A percentile compares a stretch with the other conserved stretches of the same genome.
phyloP scores from a whole-genome alignment of 208 protist genomes.

The Trypanosoma avium region DNA sequence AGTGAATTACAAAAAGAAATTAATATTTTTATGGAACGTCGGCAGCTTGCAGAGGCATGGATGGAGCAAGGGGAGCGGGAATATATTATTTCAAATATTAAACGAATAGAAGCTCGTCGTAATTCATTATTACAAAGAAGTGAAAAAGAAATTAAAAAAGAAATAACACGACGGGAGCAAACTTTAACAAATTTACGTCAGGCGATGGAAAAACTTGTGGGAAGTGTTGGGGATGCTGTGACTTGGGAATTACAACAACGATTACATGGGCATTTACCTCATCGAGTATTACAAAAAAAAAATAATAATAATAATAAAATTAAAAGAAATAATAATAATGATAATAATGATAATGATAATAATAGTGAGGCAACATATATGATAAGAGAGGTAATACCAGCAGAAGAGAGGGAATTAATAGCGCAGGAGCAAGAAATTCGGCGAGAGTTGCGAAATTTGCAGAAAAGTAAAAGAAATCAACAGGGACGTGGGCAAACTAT shows the following conservation, averaged over 20 bases:
- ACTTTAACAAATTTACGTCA: conserved; percentile 25
- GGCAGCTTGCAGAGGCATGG: conserved; percentile 37
- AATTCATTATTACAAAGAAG: conserved; percentile 7
- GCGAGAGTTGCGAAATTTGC: too few species aligned
- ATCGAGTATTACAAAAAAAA: too few species aligned
- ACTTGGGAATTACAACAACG: conserved; percentile 50
- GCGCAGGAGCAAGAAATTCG: too few species aligned
- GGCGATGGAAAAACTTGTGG: conserved; percentile 47
- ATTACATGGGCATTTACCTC: conserved; percentile 4
- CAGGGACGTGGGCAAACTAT: too few species aligned
- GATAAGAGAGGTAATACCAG: too few species aligned
- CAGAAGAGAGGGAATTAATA: neutral
- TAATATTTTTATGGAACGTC: conserved; percentile 24
- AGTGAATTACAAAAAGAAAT: conserved; percentile 29
- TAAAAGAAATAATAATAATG: neutral
- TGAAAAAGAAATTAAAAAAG: conserved; percentile 5
- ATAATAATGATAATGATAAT: neutral
- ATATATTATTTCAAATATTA: conserved; percentile 20
- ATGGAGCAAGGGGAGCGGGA: conserved; percentile 29
- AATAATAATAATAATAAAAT: too few species aligned
- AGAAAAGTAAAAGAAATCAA: too few species aligned
- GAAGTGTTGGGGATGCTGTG: conserved; percentile 47
- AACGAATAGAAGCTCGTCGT: conserved; percentile 30
- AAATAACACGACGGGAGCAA: conserved; percentile 19
- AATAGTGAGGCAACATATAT: too few species aligned